Base-by-base conservation (phyloP, 345 rosid species). In the Eucalyptus cloeziana region DNA sequence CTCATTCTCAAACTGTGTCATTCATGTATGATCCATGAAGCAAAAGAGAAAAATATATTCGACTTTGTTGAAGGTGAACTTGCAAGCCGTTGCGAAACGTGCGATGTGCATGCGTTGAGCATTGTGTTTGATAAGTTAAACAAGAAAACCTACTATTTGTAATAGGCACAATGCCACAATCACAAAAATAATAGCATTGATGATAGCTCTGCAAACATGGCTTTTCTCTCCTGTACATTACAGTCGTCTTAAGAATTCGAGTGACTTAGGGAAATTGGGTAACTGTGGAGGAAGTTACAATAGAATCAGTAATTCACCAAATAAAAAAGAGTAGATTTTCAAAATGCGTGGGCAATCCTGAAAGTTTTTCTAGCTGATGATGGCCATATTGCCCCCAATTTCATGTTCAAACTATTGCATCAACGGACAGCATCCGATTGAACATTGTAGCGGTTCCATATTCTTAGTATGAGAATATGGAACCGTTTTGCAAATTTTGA, bases 381-480 rank as follows among this genome's bases (percentile, higher is more conserved):
- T 37, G 1, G 14, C 24, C 25, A 76, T 76, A 6, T 10, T 0
- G 0, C 14, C 47, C 15, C 5, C 0, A 5, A 10, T 4, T 76
- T 76, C 27, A 37, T 10, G 47, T 37, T 71, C 2, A 37, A 71
- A 17, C 2, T 2, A 21, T 10, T 3, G 0, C 2, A 2, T 37
- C 27, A 21, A 76, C 0, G 15, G 3, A 22, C 5, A 37, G 1
- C 8, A 71, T 71, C 27, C 8, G 0, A 10, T 4, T 0, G 2
- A 37, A 37, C 2, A 19, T 0, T 22, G 1, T 0, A 1, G 6
- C 1, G 2, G 44, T 37, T 71, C 25, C 83, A 19, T 5, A 10
- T 10, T 37, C 45, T 76, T 37, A 37, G 14, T 0, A 7, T 19
- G 4, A 40, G 40, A 40, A 40, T 37, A 37, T 37, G 40, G 40